Percentiles rank a stretch among this genome's conserved stretches.
These are phyloP conservation scores for Backusella circina DNA, from an alignment of 192 early-diverging fungal species.

Conservation along the genomic window DNA sequence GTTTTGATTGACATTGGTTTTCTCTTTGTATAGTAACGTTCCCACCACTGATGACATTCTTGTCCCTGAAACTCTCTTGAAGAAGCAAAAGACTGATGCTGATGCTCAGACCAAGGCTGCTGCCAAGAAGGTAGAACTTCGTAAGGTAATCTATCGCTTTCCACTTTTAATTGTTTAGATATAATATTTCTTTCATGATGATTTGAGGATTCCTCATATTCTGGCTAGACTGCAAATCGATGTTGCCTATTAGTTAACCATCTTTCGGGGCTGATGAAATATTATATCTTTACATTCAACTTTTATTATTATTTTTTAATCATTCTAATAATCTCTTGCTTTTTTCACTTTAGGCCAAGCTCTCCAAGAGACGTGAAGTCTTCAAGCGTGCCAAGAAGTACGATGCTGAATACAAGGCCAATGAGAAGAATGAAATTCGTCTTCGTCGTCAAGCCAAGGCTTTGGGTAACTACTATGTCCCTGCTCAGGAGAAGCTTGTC, in stretches of 20 bases:
- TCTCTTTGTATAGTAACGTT: conserved; percentile 38
- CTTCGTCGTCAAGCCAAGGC: conserved; percentile 92
- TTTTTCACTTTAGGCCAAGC: conserved; percentile 40
- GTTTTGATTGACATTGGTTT: neutral
- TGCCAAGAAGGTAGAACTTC: conserved; percentile 43
- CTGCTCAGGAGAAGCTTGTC: conserved; percentile 93
- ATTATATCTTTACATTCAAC: neutral
- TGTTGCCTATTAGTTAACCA: conserved; percentile 3
- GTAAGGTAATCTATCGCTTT: conserved; percentile 41
- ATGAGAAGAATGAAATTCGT: conserved; percentile 87
- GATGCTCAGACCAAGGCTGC: conserved; percentile 64
- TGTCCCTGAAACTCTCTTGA: conserved; percentile 84
- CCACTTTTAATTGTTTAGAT: neutral
- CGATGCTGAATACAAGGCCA: conserved; percentile 92
- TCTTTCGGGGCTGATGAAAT: conserved; percentile 1
- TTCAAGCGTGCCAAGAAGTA: conserved; percentile 99
- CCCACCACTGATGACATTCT: conserved; percentile 66
- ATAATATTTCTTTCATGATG: conserved; percentile 1
- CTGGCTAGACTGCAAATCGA: neutral
- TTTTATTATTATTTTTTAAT: neutral
- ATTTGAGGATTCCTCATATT: neutral
- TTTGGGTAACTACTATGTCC: conserved; percentile 89
- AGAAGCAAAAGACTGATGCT: conserved; percentile 76
- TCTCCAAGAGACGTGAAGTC: conserved; percentile 85
- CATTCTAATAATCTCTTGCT: neutral